Conservation (phyloP, 306 rosid genomes). For the Lupinus albus region DNA sequence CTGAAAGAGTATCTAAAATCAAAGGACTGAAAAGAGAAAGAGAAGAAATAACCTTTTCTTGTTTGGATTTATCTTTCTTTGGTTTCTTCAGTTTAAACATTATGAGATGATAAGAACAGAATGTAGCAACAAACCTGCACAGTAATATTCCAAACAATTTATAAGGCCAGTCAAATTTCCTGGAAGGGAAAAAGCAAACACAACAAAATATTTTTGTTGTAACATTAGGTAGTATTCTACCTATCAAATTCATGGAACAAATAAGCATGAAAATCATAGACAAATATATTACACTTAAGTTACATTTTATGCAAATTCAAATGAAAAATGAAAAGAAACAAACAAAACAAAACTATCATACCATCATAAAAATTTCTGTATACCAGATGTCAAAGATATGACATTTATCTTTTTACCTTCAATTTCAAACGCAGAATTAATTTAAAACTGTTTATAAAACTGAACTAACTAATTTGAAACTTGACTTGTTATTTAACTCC, state of each 20-base stretch:
- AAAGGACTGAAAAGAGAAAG: constrained; percentile 16
- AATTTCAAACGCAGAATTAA: constrained; percentile 21
- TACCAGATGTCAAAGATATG: constrained; percentile 1
- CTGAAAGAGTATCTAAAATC: neutral
- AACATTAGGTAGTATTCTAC: neutral
- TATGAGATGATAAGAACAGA: constrained; percentile 24
- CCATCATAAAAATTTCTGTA: neutral
- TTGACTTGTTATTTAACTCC: too few relatives aligned
- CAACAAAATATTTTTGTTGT: neutral
- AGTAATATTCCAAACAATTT: neutral
- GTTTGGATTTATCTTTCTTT: constrained; percentile 54
- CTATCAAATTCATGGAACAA: constrained; percentile 5
- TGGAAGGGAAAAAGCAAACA: neutral
- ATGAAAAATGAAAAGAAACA: neutral
- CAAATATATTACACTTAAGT: neutral
- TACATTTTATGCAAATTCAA: constrained; percentile 3
- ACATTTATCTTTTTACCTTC: neutral
- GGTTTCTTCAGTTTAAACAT: constrained; percentile 53
- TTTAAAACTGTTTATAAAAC: too few relatives aligned
- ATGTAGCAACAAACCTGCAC: constrained; percentile 39
- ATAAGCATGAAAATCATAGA: neutral
- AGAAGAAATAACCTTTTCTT: constrained; percentile 44
- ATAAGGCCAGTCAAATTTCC: constrained; percentile 15
- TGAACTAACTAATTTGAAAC: too few relatives aligned
- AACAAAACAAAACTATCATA: neutral